Percentiles rank a stretch among this genome's conserved stretches.
Evolutionary conservation across 2,329 filamentous ascomycete genomes (phyloP).

Genomic region (Fusarium verticillioides): DNA sequence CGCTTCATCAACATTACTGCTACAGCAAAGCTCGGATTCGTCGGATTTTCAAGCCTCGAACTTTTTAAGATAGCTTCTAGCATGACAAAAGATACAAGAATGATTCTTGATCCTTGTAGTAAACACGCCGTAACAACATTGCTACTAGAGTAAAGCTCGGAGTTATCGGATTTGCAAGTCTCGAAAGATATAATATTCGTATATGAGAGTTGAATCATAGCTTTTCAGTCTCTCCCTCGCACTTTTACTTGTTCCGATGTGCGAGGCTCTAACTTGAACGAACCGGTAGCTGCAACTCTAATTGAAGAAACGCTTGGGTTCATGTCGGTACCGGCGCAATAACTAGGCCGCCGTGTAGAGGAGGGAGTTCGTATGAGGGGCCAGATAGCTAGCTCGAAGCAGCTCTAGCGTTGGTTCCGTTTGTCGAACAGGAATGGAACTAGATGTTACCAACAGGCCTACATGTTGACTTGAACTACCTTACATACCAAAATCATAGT

Average conservation of each 20-base stretch:
- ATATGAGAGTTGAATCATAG: neutral
- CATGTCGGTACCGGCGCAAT: neutral
- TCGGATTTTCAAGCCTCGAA: neutral
- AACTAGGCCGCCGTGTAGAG: neutral
- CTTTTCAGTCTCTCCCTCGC: neutral
- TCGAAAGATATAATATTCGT: neutral
- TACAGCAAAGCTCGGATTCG: too few relatives aligned
- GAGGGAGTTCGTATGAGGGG: neutral
- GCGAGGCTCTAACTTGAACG: neutral
- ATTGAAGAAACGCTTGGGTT: neutral
- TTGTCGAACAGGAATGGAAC: neutral
- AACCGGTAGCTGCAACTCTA: neutral
- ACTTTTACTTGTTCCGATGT: neutral
- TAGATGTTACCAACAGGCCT: rapidly evolving
- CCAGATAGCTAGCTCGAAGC: neutral
- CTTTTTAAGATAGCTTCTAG: neutral
- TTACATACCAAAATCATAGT: neutral
- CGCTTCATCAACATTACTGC: neutral
- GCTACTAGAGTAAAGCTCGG: neutral
- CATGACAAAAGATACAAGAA: neutral
- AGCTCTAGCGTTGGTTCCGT: neutral
- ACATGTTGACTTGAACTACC: neutral
- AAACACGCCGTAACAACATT: neutral
- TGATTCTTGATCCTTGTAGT: neutral
- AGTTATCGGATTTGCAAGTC: neutral